Evolutionary conservation across 2,329 filamentous ascomycete species (phyloP).

Genomic region (Aspergillus sergii): DNA sequence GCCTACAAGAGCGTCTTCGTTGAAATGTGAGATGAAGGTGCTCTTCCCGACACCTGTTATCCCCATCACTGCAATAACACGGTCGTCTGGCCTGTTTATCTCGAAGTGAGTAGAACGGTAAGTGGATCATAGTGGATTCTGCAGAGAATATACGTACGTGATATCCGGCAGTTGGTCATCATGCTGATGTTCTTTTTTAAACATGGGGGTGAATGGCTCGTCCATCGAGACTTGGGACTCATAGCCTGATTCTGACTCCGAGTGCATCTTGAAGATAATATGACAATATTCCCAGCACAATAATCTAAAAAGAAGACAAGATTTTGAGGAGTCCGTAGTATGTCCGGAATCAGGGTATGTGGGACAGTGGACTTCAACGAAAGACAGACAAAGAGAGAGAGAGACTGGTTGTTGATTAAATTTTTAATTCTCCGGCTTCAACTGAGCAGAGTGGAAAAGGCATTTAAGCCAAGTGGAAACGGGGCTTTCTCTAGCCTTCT

Average conservation of each 20-base stretch:
- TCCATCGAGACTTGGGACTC: background rate
- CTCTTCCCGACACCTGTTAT: constrained; percentile 47
- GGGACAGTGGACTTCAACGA: background rate
- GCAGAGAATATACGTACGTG: background rate
- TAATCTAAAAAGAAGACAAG: background rate
- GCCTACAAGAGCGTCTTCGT: background rate
- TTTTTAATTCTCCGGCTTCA: background rate
- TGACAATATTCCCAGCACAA: background rate
- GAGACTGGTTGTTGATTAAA: too few relatives aligned
- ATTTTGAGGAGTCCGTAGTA: background rate
- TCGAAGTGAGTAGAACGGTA: background rate
- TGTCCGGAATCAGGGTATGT: background rate
- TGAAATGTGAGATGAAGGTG: constrained; percentile 34
- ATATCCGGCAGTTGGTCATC: background rate
- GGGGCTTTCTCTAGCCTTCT: background rate
- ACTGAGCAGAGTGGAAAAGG: background rate
- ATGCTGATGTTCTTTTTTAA: background rate
- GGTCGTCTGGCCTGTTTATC: background rate
- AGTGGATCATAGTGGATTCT: background rate
- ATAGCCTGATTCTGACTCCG: background rate
- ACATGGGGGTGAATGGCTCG: background rate
- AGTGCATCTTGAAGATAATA: background rate
- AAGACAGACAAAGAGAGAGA: too few relatives aligned
- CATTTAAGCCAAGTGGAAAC: background rate
- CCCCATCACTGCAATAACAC: constrained; percentile 39